Evolutionary conservation across 2,329 filamentous ascomycete genomes (phyloP), one percentile per base, ranked within the genome.

Genomic region (Ophiostoma sp.): DNA sequence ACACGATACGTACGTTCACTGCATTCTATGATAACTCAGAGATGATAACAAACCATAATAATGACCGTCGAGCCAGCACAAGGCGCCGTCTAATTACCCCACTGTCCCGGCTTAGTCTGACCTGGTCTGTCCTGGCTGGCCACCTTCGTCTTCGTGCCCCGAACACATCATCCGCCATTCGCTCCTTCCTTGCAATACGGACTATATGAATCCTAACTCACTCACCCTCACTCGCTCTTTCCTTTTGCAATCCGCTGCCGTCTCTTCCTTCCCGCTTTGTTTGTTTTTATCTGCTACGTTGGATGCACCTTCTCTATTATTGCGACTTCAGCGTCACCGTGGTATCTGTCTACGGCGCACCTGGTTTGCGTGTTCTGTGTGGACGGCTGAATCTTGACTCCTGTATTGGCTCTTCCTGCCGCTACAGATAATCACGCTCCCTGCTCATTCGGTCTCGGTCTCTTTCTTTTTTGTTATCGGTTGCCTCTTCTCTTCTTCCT

Each of bases 191-290:
- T 55, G 18, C 42, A 38, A 41, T 66, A 36, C 36, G 55, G 11
- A 60, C 9, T 60, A 49, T 49, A 52, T 60, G 52, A 65, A 69
- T 67, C 65, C 60, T 65, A 65, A 49, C 68, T 67, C 47, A 47
- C 65, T 55, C 16, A 40, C 45, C 62, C 68, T 67, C 47, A 41
- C 65, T 55, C 16, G 45, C 45, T 55, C 65, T 36, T 47, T 63
- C 65, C 9, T 41, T 67, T 44, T 64, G 52, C 11, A 16, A 38
- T 47, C 42, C n/a, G 8, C 58, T n/a, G 6, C 41, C 27, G 65
- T 65, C 16, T 60, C 8, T 45, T 40, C 40, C n/a, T 9, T 67
- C 14, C 38, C 16, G n/a, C 44, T 40, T 60, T 40, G 58, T 41
- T 42, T 11, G 58, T n/a, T 41, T 62, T 38, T 38, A 38, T 38